phyloP scores from a whole-genome alignment of 305 asterid genomes.

The Caryopteris hybrid region DNA sequence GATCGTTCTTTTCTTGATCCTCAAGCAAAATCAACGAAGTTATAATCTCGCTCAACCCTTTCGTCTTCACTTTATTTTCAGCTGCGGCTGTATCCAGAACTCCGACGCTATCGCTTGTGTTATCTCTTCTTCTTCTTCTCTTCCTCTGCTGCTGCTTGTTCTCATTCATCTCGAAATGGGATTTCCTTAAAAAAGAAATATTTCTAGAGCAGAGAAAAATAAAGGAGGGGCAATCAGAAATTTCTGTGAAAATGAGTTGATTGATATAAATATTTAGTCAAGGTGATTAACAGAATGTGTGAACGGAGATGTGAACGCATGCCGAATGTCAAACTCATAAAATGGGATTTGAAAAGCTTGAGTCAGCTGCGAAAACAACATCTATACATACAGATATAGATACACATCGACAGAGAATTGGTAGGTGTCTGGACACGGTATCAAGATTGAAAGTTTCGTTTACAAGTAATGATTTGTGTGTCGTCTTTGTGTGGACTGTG shows the following conservation, averaged over 20 bases:
- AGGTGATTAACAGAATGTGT: conserved; percentile 47
- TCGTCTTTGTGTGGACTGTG: conserved; percentile 47
- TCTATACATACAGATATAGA: background rate
- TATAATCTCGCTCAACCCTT: conserved; percentile 69
- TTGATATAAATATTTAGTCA: conserved; percentile 21
- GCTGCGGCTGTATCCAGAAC: conserved; percentile 10
- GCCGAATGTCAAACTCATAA: conserved; percentile 33
- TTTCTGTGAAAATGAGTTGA: background rate
- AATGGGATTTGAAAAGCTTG: conserved; percentile 18
- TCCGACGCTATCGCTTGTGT: background rate
- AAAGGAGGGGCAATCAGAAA: background rate
- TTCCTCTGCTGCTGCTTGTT: conserved; percentile 35
- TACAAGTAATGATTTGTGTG: too few relatives aligned
- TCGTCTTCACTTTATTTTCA: conserved; percentile 56
- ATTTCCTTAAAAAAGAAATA: background rate
- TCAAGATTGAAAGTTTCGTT: conserved; percentile 30
- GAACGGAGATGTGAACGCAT: conserved; percentile 49
- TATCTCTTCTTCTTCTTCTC: conserved; percentile 25
- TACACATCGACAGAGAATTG: background rate
- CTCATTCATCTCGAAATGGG: conserved; percentile 41
- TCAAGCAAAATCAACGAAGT: conserved; percentile 64
- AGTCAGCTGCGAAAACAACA: conserved; percentile 9
- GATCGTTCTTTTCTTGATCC: conserved; percentile 64
- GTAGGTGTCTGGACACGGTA: background rate
- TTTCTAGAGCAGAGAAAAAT: background rate